These are phyloP conservation scores for Nemania serpens DNA, from an alignment of 2,329 filamentous ascomycete species.

Conservation along the genomic window DNA sequence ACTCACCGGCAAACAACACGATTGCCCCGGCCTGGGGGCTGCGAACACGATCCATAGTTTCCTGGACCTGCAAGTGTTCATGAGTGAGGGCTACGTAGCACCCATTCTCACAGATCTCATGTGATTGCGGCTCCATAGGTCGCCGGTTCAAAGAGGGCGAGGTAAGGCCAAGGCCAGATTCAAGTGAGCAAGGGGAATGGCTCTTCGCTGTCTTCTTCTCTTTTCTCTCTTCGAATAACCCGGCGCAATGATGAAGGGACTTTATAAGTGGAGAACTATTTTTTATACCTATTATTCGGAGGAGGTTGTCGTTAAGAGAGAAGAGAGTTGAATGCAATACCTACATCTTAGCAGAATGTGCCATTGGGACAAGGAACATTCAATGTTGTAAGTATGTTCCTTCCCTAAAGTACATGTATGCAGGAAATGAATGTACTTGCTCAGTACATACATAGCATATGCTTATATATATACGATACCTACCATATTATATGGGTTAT, in stretches of 20 bases:
- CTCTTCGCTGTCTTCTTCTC: not conserved
- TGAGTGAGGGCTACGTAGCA: slow-evolving; percentile 74
- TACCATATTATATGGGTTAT: no score
- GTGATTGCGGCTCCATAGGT: slow-evolving; percentile 38
- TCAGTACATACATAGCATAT: no score
- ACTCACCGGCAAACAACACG: slow-evolving; percentile 72
- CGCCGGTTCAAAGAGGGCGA: not conserved
- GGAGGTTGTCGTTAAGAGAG: no score
- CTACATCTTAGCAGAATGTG: no score
- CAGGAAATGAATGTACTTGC: no score
- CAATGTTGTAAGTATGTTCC: no score
- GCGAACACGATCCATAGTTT: slow-evolving; percentile 69
- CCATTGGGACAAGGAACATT: no score
- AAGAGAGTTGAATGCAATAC: no score
- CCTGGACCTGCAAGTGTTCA: slow-evolving; percentile 59
- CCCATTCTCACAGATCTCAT: slow-evolving; percentile 52
- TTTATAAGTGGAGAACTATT: not conserved
- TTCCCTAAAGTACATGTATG: no score
- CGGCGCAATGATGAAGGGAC: not conserved
- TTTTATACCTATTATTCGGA: not conserved
- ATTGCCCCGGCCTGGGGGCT: slow-evolving; percentile 76
- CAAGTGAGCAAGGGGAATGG: no score
- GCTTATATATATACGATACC: no score
- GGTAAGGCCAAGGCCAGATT: no score
- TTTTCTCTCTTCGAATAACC: not conserved